These are phyloP conservation scores for Colletotrichum truncatum DNA, from an alignment of 2,329 filamentous ascomycete species.

Conservation along the genomic window DNA sequence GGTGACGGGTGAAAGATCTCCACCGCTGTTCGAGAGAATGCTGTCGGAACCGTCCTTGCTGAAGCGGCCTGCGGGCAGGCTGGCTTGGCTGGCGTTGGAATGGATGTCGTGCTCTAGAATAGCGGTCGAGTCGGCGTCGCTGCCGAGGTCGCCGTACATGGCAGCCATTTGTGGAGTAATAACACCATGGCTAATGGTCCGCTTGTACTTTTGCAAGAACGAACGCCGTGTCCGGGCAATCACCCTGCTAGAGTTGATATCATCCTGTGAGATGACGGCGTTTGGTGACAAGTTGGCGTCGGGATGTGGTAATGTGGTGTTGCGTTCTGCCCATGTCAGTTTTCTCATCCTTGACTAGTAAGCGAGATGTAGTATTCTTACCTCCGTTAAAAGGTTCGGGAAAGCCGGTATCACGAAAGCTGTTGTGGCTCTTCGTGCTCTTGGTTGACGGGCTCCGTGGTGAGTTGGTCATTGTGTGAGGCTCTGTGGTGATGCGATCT, in stretches of 20 bases:
- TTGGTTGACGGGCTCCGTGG: constrained; percentile 26
- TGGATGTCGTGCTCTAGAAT: constrained; percentile 15
- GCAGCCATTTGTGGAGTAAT: constrained; percentile 49
- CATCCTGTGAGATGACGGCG: constrained; percentile 64
- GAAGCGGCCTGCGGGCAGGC: constrained; percentile 22
- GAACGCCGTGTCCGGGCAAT: constrained; percentile 54
- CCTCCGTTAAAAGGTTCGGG: constrained; percentile 59
- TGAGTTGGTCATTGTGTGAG: constrained; percentile 21
- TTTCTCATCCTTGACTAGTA: too few relatives aligned
- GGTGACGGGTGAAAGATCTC: constrained; percentile 31
- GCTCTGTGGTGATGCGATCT: constrained; percentile 18
- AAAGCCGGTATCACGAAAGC: constrained; percentile 56
- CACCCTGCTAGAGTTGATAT: constrained; percentile 55
- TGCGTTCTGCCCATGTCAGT: constrained; percentile 49
- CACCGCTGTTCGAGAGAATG: constrained; percentile 37
- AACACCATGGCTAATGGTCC: constrained; percentile 56
- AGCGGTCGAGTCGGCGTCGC: constrained; percentile 28
- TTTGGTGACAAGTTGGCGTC: constrained; percentile 67
- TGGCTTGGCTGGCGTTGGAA: constrained; percentile 15
- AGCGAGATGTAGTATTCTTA: constrained; percentile 39
- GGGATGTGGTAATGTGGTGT: constrained; percentile 70
- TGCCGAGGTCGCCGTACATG: constrained; percentile 39
- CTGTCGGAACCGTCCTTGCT: constrained; percentile 51
- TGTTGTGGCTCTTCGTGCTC: constrained; percentile 22
- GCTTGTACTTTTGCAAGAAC: constrained; percentile 57